These are phyloP conservation scores for Choiromyces venosus DNA, from an alignment of 495 filamentous ascomycete genomes.

Conservation along the genomic window DNA sequence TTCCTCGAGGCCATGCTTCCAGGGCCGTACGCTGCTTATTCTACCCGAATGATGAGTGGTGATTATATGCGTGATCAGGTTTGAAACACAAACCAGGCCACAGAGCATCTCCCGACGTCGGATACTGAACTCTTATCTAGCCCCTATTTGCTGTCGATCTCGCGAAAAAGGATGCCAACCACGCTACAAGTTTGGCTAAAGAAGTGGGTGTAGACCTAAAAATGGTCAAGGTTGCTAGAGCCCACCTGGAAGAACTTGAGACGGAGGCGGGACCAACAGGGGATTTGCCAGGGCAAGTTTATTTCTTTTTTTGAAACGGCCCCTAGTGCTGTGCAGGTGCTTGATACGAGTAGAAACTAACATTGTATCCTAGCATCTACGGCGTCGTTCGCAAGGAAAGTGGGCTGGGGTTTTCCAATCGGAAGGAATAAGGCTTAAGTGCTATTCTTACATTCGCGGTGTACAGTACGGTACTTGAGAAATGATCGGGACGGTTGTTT, in stretches of 20 bases:
- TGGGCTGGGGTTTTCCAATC: constrained; percentile 23
- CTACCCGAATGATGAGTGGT: constrained; percentile 63
- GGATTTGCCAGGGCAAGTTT: constrained; percentile 59
- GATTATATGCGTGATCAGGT: constrained; percentile 62
- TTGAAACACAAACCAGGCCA: constrained; percentile 48
- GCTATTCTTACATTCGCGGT: background rate
- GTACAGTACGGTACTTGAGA: background rate
- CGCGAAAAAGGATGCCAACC: constrained; percentile 76
- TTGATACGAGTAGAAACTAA: background rate
- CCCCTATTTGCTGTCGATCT: constrained; percentile 84
- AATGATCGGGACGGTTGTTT: background rate
- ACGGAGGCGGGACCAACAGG: constrained; percentile 67
- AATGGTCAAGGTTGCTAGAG: constrained; percentile 61
- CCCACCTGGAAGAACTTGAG: constrained; percentile 64
- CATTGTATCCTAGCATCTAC: constrained; percentile 12
- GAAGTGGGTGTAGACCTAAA: constrained; percentile 58
- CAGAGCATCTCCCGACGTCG: background rate
- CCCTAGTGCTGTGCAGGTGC: background rate
- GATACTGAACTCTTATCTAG: constrained; percentile 14
- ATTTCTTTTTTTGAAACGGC: background rate
- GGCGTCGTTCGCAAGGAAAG: constrained; percentile 26
- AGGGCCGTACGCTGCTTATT: constrained; percentile 64
- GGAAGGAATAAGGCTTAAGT: background rate
- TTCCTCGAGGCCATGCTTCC: constrained; percentile 59
- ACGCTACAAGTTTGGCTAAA: constrained; percentile 64